Percentiles rank a stretch among this genome's conserved stretches.
Conservation (phyloP, 148 eudicot species). For the Dysphania ambrosioides region DNA sequence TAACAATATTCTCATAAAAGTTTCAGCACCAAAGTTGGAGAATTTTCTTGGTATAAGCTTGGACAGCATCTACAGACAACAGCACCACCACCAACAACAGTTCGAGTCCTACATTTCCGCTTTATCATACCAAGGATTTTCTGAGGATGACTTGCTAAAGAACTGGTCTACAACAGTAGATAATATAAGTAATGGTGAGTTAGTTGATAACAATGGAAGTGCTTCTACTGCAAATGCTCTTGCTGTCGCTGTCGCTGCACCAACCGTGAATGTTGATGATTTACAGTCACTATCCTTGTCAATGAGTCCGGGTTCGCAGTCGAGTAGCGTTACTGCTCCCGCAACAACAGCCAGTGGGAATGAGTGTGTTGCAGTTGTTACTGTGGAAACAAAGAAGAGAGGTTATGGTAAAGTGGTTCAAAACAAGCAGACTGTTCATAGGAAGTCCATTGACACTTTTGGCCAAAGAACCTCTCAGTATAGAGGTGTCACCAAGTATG, state of each 20-base stretch:
- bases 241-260: neutral
- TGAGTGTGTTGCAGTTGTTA: constrained; percentile 18
- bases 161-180: constrained; percentile 10
- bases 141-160: constrained; percentile 19
- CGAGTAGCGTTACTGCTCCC: constrained; percentile 50
- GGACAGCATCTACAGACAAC: constrained; percentile 43
- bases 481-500: constrained; percentile 81
- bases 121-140: constrained; percentile 30
- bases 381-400: constrained; percentile 51
- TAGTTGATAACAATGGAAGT: too few species aligned
- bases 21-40: constrained; percentile 65
- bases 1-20: constrained; percentile 20
- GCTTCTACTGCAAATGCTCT: constrained; percentile 3
- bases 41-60: constrained; percentile 63
- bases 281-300: constrained; percentile 50
- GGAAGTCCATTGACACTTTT: constrained; percentile 56
- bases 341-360: neutral
- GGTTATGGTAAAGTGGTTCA: constrained; percentile 27
- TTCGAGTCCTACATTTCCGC: constrained; percentile 31
- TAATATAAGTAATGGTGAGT: constrained; percentile 19
- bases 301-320: constrained; percentile 76
- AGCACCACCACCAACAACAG: constrained; percentile 16
- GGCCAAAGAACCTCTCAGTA: constrained; percentile 87
- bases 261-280: constrained; percentile 22
- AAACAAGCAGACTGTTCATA: constrained; percentile 34